These are phyloP conservation scores for Exophiala phaeomuriformis DNA, from an alignment of 2,329 filamentous ascomycete species.

Conservation along the genomic window DNA sequence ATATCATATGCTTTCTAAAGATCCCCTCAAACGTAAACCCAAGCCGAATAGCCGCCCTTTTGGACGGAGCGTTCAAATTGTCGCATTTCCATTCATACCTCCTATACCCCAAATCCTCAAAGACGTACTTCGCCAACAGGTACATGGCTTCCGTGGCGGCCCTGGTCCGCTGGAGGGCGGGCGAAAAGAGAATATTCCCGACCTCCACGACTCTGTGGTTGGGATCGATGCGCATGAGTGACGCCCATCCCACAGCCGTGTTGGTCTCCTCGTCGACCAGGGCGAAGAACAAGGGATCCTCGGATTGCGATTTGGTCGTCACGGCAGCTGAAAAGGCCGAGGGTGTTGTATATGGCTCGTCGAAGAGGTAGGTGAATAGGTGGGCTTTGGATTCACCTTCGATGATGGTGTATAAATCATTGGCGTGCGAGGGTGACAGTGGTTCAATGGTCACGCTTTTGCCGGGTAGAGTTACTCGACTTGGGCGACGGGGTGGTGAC, in stretches of 20 bases:
- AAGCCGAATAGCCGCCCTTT: conserved; percentile 49
- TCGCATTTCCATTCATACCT: conserved; percentile 61
- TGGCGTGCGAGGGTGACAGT: conserved; percentile 28
- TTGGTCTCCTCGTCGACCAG: conserved; percentile 35
- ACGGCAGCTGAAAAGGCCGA: conserved; percentile 30
- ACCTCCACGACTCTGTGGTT: conserved; percentile 50
- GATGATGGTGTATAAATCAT: conserved; percentile 29
- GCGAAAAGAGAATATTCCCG: conserved; percentile 49
- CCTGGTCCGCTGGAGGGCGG: conserved; percentile 46
- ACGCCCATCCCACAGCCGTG: conserved; percentile 39
- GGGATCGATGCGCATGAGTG: conserved; percentile 43
- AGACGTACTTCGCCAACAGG: conserved; percentile 48
- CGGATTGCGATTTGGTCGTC: conserved; percentile 24
- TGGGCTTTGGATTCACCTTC: conserved; percentile 26
- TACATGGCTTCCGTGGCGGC: conserved; percentile 54
- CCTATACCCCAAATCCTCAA: conserved; percentile 49
- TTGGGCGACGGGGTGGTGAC: conserved; percentile 1
- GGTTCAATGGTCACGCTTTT: conserved; percentile 30
- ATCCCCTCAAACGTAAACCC: conserved; percentile 55
- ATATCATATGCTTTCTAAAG: conserved; percentile 56
- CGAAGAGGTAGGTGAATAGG: conserved; percentile 40
- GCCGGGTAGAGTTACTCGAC: conserved; percentile 22
- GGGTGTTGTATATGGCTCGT: conserved; percentile 33
- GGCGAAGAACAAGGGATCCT: conserved; percentile 41
- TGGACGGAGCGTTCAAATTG: conserved; percentile 48